Evolutionary conservation across 441 rosid species (phyloP).

Genomic region (Bocquillonia castaneifolia): DNA sequence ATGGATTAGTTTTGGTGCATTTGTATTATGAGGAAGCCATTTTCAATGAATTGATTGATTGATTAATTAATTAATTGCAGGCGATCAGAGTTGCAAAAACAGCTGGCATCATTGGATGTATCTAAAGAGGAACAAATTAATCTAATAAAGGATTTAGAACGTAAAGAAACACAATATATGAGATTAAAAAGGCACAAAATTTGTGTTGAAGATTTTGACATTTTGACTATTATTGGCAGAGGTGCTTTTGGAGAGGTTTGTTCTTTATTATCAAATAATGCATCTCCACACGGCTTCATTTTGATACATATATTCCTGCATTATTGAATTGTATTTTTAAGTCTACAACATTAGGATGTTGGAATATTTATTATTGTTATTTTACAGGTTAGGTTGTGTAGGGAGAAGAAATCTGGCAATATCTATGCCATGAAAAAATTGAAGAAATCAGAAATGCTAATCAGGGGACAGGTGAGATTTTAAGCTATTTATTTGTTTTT

Average conservation of each 20-base stretch:
- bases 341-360: neutral
- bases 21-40: no score
- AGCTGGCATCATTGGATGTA: slow-evolving; percentile 66
- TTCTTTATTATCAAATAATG: no score
- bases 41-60: no score
- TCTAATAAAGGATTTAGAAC: slow-evolving; percentile 77
- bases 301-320: slow-evolving; percentile 3
- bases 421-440: slow-evolving; percentile 97
- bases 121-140: slow-evolving; percentile 69
- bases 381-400: slow-evolving; percentile 71
- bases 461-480: slow-evolving; percentile 85
- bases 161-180: slow-evolving; percentile 83
- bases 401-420: slow-evolving; percentile 82
- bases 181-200: slow-evolving; percentile 81
- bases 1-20: neutral
- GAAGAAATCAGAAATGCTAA: slow-evolving; percentile 97
- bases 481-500: neutral
- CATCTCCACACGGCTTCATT: no score
- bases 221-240: slow-evolving; percentile 76
- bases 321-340: neutral
- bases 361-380: slow-evolving; percentile 12
- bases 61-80: slow-evolving; percentile 35
- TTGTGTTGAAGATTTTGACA: slow-evolving; percentile 85
- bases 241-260: slow-evolving; percentile 98
- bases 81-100: slow-evolving; percentile 63